Evolutionary conservation across 805 yeast species (phyloP), one percentile per base, ranked within the genome.

Genomic region (Starmerella gropengiesseri): DNA sequence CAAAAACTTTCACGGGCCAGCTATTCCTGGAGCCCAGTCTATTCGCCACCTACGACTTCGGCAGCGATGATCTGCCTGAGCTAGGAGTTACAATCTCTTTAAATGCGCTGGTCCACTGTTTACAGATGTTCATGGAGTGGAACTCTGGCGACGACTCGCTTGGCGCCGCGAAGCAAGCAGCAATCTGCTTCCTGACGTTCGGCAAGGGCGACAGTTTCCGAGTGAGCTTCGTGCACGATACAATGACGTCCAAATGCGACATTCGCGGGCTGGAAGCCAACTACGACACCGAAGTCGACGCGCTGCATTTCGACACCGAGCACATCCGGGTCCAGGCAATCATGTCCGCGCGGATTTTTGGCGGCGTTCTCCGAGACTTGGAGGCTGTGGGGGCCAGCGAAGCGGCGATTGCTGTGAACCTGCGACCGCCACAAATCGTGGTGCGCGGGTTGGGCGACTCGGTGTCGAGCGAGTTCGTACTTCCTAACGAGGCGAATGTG

Each of bases 391-490:
- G 68, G 4, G 54, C 58, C 3, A 31, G 38, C 16, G 46, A 43
- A 13, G 35, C 44, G 6, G 20, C 41, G n/a, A 23, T 49, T n/a
- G 18, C 28, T n/a, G 47, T 40, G 16, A 21, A 6, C 6, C 7
- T 36, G 22, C 29, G 35, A n/a, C 51, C 59, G 5, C 65, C 69
- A 27, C 68, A 65, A 48, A 59, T 78, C 35, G 65, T 70, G 20
- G 69, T 85, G 41, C 71, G 81, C 5, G 78, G 91, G 0, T 70
- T 68, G 30, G 82, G 89, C 9, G 81, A 77, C n/a, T 68, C 82
- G 35, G 94, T 94, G 0, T 66, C 69, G 40, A 76, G 83, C 30
- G 77, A 79, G 54, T 64, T 83, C 17, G 67, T 71, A 8, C 68
- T 78, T 36, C 94, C 94, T 0, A 71, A 69, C 46, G 81, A 73